Evolutionary conservation across 305 asterid genomes (phyloP), one percentile per base, ranked within the genome.

Genomic region (Fraxinus nigra): DNA sequence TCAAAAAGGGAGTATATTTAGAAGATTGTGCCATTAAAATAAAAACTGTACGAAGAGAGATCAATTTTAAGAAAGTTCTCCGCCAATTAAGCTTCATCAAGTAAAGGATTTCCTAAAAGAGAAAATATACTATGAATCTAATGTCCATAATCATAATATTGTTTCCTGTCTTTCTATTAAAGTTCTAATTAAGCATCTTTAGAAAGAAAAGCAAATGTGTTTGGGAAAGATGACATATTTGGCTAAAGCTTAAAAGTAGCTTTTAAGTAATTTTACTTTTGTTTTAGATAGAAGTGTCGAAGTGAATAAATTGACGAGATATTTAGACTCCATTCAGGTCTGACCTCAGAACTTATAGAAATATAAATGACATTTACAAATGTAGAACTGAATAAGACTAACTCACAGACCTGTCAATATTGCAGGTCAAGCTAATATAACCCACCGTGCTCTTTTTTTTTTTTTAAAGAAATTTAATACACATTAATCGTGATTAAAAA

Each of bases 31-130:
- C 74, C 74, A 26, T 28, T 67, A 67, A 4, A 24, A 24, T 0
- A 16, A 9, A 24, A 32, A 24, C 14, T 22, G 72, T 61, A 22
- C 16, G n/a, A 26, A 8, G 37, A 14, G 37, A 26, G 37, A 67
- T 28, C 74, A 11, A 28, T 67, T 26, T 67, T 11, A 65, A 65
- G 74, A 67, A 67, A 67, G 18, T 67, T 33, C 18, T 11, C 74
- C 74, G 74, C 37, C 37, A 67, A 26, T 67, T 67, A 67, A 67
- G 74, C 74, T 67, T 67, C 74, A 28, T 67, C 74, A 26, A 67
- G 20, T 67, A 67, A 3, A 28, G 8, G 37, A 30, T 67, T 67
- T 67, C 38, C 35, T 28, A 67, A 67, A 67, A 67, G 38, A 67
- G 37, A 13, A 67, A 28, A 9, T 26, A 61, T 61, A 20, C 70